These are phyloP conservation scores for Cornus controversa DNA, from an alignment of 148 eudicot genomes.

Conservation along the genomic window DNA sequence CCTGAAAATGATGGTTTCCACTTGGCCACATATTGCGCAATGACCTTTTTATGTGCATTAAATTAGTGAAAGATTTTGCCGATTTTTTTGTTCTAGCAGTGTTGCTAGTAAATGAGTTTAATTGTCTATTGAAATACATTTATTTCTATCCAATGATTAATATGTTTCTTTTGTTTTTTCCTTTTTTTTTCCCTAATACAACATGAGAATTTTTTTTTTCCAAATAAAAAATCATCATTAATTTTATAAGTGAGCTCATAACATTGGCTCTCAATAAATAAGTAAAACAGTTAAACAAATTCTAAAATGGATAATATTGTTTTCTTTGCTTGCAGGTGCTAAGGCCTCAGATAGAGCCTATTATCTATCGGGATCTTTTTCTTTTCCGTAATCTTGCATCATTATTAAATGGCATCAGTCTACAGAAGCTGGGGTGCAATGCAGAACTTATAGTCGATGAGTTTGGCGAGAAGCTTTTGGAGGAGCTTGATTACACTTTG, in stretches of 20 bases:
- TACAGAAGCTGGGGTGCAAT: slow-evolving; percentile 95
- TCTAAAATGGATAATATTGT: not conserved
- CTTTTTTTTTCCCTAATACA: not conserved
- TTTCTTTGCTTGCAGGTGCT: slow-evolving; percentile 62
- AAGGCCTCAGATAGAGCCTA: slow-evolving; percentile 97
- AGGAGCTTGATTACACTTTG: slow-evolving; percentile 98
- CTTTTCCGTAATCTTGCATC: slow-evolving; percentile 97
- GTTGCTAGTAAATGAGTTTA: too few species aligned
- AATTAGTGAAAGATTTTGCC: too few species aligned
- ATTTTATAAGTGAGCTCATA: not conserved
- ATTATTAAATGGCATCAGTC: slow-evolving; percentile 89
- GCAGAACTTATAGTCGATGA: slow-evolving; percentile 99
- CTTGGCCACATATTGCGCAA: too few species aligned
- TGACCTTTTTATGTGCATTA: too few species aligned
- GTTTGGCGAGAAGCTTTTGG: slow-evolving; percentile 98
- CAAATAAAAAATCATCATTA: not conserved
- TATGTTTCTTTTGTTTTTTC: not conserved
- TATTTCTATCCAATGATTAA: not conserved
- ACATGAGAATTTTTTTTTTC: not conserved
- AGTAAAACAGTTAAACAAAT: not conserved
- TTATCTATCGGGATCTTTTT: slow-evolving; percentile 88
- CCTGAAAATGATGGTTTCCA: too few species aligned
- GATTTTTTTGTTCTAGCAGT: too few species aligned
- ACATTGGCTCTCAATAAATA: slow-evolving; percentile 1
- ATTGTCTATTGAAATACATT: too few species aligned